phyloP scores from a whole-genome alignment of 1,139 yeast species.

The Magnusiomyces sp. region DNA sequence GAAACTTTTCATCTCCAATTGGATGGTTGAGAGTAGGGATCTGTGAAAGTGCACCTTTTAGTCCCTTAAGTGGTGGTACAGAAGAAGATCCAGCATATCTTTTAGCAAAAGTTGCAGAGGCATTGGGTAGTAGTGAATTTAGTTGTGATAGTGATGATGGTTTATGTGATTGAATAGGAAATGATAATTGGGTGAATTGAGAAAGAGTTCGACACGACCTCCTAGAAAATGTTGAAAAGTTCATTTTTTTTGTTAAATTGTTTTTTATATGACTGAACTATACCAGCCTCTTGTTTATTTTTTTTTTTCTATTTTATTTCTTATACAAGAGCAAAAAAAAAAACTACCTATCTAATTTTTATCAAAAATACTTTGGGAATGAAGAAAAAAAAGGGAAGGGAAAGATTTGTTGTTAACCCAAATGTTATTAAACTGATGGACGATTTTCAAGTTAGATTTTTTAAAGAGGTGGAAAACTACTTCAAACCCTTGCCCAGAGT shows the following conservation, averaged over 20 bases:
- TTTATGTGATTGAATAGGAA: not conserved
- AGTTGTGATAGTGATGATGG: not conserved
- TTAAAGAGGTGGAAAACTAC: not conserved
- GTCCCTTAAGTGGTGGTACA: not conserved
- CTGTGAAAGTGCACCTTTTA: slow-evolving; percentile 12
- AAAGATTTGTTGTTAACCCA: no score
- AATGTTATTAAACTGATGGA: no score
- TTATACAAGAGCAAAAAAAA: no score
- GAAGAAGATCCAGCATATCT: not conserved
- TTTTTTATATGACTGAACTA: no score
- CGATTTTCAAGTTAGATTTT: not conserved
- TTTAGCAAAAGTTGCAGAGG: not conserved
- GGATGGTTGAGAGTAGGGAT: slow-evolving; percentile 38
- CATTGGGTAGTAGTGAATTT: not conserved
- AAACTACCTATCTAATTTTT: no score
- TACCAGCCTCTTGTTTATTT: not conserved
- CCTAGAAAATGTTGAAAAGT: no score
- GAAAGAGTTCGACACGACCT: not conserved
- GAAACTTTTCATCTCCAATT: slow-evolving; percentile 37
- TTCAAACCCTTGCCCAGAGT: slow-evolving; percentile 8
- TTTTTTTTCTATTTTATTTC: not conserved
- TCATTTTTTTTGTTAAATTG: no score
- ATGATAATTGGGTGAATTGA: not conserved
- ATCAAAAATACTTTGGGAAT: no score
- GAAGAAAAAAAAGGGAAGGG: no score